Conservation (phyloP, 2,329 filamentous ascomycete species). For the Xylaria sp. region DNA sequence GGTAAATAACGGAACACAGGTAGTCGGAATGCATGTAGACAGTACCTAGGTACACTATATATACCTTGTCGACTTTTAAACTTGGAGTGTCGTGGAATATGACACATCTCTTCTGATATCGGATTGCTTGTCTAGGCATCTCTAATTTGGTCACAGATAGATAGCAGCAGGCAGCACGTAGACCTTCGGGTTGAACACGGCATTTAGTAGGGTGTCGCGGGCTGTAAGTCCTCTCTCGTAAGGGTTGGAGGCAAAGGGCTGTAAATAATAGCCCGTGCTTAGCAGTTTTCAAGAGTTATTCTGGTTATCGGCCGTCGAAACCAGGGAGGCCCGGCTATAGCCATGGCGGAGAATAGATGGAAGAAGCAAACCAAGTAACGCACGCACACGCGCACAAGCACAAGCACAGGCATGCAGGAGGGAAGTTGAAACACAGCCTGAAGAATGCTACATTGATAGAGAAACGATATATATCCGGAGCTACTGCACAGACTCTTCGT, state of each 20-base stretch:
- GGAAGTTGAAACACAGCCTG: neutral
- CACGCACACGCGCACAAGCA: neutral
- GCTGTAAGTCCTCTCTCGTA: neutral
- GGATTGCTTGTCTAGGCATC: neutral
- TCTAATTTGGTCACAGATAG: neutral
- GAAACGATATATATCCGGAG: constrained; percentile 1
- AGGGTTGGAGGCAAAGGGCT: constrained; percentile 11
- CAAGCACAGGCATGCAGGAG: neutral
- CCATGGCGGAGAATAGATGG: neutral
- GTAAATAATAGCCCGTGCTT: neutral
- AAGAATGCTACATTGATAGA: neutral
- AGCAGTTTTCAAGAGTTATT: constrained; percentile 4
- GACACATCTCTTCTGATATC: constrained; percentile 6
- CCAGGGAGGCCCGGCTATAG: neutral
- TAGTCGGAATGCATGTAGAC: neutral
- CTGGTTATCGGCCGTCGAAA: neutral
- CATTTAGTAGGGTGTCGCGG: neutral
- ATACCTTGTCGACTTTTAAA: neutral
- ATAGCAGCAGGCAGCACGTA: neutral
- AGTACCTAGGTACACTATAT: neutral
- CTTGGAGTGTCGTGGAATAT: constrained; percentile 13
- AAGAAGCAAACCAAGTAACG: neutral
- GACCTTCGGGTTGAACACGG: too few relatives aligned
- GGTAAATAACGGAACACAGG: constrained; percentile 15
- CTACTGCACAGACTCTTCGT: constrained; percentile 3